Evolutionary conservation across 495 filamentous ascomycete genomes (phyloP), one percentile per base, ranked within the genome.

Genomic region (Xylaria flabelliformis): DNA sequence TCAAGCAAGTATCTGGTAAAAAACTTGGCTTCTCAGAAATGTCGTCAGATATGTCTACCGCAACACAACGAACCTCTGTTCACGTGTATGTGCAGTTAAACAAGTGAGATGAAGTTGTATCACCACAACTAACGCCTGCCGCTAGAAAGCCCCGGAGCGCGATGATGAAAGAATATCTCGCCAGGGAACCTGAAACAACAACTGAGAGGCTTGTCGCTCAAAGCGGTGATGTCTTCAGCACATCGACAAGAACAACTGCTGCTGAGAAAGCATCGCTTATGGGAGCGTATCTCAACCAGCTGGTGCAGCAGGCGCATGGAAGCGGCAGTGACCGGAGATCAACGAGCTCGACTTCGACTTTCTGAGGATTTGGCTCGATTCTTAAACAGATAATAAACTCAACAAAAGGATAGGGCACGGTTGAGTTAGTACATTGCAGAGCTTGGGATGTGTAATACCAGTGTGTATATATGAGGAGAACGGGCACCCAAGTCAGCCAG

Each of bases 121-220:
- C 32, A n/a, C 13, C 48, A 48, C 15, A 26, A 12, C 67, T 70
- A 70, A 70, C 32, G 10, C 26, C 46, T 48, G 70, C 21, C 36
- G 36, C 39, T 3, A 70, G 46, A 39, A 53, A 50, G 50, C 34
- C 13, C n/a, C 46, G 53, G 6, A 62, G 73, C 4, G 74, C 62
- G 46, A 74, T 72, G 73, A 72, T 78, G 71, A 74, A 42, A 39
- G 46, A 50, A 2, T 78, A 78, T 29, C 76, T 78, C 51, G 64
- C 68, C 39, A 67, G 58, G 36, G 51, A 19, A 6, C 76, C 76
- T 19, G 69, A 66, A 29, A 76, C 74, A 2, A 61, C 73, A 9
- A 74, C 76, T 4, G 76, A 78, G 12, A 74, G 76, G 15, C 76
- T 78, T 1, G 69, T 70, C n/a, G 56, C 56, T 61, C 67, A 62